phyloP scores from a whole-genome alignment of 2,329 filamentous ascomycete genomes.

The Venturia nashicola region DNA sequence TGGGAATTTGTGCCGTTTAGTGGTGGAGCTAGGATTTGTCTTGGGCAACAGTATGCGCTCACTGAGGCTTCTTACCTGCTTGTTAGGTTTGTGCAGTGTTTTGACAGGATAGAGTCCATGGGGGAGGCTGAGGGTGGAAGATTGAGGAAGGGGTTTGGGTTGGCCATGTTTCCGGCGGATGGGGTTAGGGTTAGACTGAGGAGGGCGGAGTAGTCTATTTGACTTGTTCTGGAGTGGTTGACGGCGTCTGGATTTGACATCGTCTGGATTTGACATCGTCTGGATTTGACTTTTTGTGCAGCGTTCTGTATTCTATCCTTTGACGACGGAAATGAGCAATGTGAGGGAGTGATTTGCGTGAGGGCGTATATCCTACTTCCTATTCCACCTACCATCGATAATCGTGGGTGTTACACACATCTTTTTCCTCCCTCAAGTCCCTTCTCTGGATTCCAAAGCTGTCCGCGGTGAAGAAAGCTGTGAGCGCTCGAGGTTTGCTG shows the following conservation, averaged over 20 bases:
- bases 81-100: constrained; percentile 17
- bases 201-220: background rate
- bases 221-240: background rate
- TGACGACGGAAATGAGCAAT: background rate
- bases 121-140: background rate
- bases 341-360: background rate
- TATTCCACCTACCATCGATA: background rate
- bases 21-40: constrained; percentile 15
- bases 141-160: constrained; percentile 9
- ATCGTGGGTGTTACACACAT: too few species aligned
- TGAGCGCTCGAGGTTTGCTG: too few species aligned
- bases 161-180: constrained; percentile 10
- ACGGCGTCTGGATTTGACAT: background rate
- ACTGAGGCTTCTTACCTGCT: constrained; percentile 16
- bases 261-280: too few species aligned
- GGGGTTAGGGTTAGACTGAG: constrained; percentile 7
- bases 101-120: constrained; percentile 12
- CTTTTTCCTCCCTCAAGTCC: too few species aligned
- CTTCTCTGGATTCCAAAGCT: too few species aligned
- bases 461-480: too few species aligned
- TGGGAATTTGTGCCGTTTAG: constrained; percentile 13
- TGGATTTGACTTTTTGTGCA: background rate
- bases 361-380: background rate
- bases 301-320: background rate
- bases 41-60: constrained; percentile 18